Base-by-base conservation (phyloP, 2,329 filamentous ascomycete species). In the Davidsoniella australis region DNA sequence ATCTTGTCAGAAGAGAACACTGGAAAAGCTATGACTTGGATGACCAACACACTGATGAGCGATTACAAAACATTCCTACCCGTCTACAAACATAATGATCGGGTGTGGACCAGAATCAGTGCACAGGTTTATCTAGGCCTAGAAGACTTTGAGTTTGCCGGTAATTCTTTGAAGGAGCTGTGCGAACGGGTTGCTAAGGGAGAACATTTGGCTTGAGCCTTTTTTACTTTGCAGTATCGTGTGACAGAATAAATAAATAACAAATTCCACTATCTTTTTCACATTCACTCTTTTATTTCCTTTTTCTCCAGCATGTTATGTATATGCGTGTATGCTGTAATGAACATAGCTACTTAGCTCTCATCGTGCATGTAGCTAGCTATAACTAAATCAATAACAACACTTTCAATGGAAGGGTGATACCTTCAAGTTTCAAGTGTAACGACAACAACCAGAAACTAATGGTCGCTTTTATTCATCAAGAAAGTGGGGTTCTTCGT, bases 41-140 rank as follows among this genome's bases (percentile, higher is more conserved):
- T 85, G 53, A 59, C 70, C 45, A 60, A 64, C 41, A 67, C 58
- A 3, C 58, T 85, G 53, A 62, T 76, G 12, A 57, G 65, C 1
- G 72, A 80, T n/a, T 75, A 78, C 61, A 70, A 79, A 49, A 91
- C 86, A 0, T 89, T 85, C 58, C 64, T 91, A 47, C 70, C 79
- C 1, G 59, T 83, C 2, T 76, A 77, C 51, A 62, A 71, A 7
- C 77, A 87, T 55, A 69, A 64, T 0, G 72, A 71, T 0, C 69
- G 69, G 48, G 73, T 80, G 60, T 94, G 82, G 82, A 68, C 72
- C 0, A 68, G 89, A 45, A 58, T 94, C 44, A 87, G 82, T 59
- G 85, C 76, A 12, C 87, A 94, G 68, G 73, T 91, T 0, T 96
- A 91, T 60, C 64, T 95, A n/a, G 85, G 85, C 23, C 61, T 80